Evolutionary conservation across 2,329 filamentous ascomycete genomes (phyloP), one percentile per base, ranked within the genome.

Genomic region (Sarocladiaceae sp.): DNA sequence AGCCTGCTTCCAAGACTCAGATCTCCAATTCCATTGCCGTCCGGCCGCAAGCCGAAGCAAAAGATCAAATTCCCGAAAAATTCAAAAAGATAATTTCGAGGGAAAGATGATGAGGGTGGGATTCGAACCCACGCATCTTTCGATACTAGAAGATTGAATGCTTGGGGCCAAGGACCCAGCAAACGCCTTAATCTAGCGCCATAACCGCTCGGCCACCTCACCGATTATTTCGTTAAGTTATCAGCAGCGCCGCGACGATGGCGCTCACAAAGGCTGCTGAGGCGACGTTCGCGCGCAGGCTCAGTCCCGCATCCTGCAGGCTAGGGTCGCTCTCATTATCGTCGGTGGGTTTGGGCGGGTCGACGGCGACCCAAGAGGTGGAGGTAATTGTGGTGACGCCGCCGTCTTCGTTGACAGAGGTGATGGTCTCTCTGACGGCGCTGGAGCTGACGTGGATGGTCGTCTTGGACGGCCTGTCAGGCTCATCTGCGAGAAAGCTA

Each of bases 361-460:
- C 60, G 31, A 70, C 66, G 18, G 62, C 65, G 3, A 76, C 72
- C 54, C 62, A 71, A 1, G 70, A 72, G 1, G 72, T 76, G n/a
- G 65, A 65, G 10, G 72, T 75, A 40, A 74, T 58, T 11, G 68
- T 63, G 3, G 66, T 65, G 44, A 69, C 59, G 24, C 62, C 65
- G 20, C 73, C 73, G 40, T 72, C 58, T 11, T 60, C 52, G 27
- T 67, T 56, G 6, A 71, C 73, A 6, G 68, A 69, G n/a, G 72
- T 76, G 48, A 60, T 58, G 0, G 68, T 71, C 19, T 63, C 54
- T 6, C 59, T 48, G 45, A 72, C 54, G 23, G 61, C 50, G 48
- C 54, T 67, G 11, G 58, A 63, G 10, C 66, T 65, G 10, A 19
- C 15, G 29, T 58, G 53, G n/a, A 54, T 52, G 4, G 55, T 54